A percentile compares a stretch with the other conserved stretches of the same genome.
Evolutionary conservation across 2,329 filamentous ascomycete genomes (phyloP).

Genomic region (Penicillium sp.): DNA sequence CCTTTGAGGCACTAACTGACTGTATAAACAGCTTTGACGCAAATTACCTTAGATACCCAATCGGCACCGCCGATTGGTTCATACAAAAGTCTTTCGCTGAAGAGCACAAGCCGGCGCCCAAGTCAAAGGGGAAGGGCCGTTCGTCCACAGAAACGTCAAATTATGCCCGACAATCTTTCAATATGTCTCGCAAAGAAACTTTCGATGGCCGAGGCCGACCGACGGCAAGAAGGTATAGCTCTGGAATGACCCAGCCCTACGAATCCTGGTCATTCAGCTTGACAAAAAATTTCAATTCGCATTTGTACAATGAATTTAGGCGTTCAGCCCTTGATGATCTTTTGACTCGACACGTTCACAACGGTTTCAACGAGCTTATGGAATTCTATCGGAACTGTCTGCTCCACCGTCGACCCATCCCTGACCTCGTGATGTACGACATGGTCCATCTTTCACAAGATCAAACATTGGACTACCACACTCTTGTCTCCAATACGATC

Average conservation of each 20-base stretch:
- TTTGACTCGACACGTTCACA: conserved; percentile 48
- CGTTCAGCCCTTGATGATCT: conserved; percentile 65
- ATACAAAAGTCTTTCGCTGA: neutral
- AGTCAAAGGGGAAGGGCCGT: neutral
- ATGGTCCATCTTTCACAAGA: conserved; percentile 54
- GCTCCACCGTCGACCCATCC: conserved; percentile 51
- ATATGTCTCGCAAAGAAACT: conserved; percentile 49
- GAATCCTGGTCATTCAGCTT: conserved; percentile 74
- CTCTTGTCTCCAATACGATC: conserved; percentile 1
- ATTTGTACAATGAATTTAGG: conserved; percentile 74
- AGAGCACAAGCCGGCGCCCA: neutral
- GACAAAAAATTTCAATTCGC: conserved; percentile 68
- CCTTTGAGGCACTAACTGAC: neutral
- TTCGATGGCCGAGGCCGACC: conserved; percentile 50
- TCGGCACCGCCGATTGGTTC: neutral
- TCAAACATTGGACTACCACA: conserved; percentile 7
- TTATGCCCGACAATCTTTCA: conserved; percentile 48
- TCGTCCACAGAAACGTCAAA: conserved; percentile 11
- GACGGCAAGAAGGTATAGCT: conserved; percentile 34
- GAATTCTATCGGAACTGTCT: conserved; percentile 63
- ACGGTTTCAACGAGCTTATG: conserved; percentile 62
- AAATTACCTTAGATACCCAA: neutral
- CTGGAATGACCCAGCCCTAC: conserved; percentile 63
- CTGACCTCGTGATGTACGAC: conserved; percentile 54
- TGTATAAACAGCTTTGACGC: conserved; percentile 6